Base-by-base conservation (phyloP, 495 filamentous ascomycete genomes). In the Friedmanniomyces endolithicus region DNA sequence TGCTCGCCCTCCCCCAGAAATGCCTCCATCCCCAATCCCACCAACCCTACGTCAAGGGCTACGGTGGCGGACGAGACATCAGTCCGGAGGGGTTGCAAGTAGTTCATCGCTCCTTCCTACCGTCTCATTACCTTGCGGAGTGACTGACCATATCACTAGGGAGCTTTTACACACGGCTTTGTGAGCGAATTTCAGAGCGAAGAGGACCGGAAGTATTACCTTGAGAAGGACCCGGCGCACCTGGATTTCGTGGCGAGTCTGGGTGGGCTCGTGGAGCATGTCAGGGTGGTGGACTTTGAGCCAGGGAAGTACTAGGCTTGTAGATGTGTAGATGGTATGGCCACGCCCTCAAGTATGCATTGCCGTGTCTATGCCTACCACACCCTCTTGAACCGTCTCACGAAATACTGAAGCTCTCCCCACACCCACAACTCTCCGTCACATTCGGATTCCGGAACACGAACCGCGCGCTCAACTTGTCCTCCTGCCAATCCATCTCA, bases 401-500 rank as follows among this genome's bases (percentile, higher is more conserved):
- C 54, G 70, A 77, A 49, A 96, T 87, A 81, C 92, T 95, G 66
- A 98, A 98, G 11, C 87, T 94, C 72, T 97, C 92, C 47, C 92
- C 92, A 64, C 92, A 98, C 11, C 92, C 92, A 66, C 92, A 98
- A 48, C 24, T 12, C 90, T 80, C 71, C 95, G 88, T 97, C 64
- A 96, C 96, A 67, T 98, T 98, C 29, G 92, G 92, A 70, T 98
- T 98, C 65, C 80, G 80, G 70, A 98, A 98, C 56, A 95, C 82
- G 72, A 98, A 98, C 62, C 84, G 74, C 64, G 83, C 76, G 66
- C 80, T 94, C 63, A 98, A 67, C 70, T 90, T 94, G 63, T 96
- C 94, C 70, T 97, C 90, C 1, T 90, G 79, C 90, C 90, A 98
- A 65, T 98, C 92, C 92, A 98, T 98, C 75, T 97, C 92, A 62